phyloP scores from a whole-genome alignment of 805 yeast species.

The Clavispora carvajalis region DNA sequence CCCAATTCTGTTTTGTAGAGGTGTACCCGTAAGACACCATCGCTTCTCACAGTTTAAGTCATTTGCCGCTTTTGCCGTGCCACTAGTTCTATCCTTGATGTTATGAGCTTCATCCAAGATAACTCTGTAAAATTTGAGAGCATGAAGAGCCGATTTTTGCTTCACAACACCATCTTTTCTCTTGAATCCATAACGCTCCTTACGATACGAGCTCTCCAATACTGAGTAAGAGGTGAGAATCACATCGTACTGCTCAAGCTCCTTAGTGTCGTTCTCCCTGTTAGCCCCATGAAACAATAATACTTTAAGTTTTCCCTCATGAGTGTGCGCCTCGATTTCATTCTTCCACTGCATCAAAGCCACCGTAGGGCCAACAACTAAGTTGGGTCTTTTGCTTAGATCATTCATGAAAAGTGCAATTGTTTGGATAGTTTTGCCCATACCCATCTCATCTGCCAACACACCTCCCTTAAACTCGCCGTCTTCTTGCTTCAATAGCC shows the following conservation, averaged over 20 bases:
- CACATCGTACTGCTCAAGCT: conserved; percentile 64
- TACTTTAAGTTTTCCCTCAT: conserved; percentile 57
- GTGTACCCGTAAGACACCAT: conserved; percentile 95
- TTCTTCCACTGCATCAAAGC: conserved; percentile 97
- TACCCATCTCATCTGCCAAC: conserved; percentile 98
- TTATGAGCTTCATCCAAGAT: conserved; percentile 96
- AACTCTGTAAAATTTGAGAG: conserved; percentile 73
- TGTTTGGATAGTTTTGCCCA: conserved; percentile 98
- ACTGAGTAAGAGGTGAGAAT: conserved; percentile 91
- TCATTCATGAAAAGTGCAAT: conserved; percentile 81
- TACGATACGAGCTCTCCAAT: conserved; percentile 78
- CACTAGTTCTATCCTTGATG: conserved; percentile 89
- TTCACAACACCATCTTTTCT: conserved; percentile 66
- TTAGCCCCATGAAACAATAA: conserved; percentile 83
- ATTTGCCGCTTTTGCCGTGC: conserved; percentile 91
- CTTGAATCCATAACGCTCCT: conserved; percentile 77
- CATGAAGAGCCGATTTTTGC: conserved; percentile 72
- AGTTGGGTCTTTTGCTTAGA: conserved; percentile 59
- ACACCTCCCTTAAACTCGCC: conserved; percentile 82
- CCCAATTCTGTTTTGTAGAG: conserved; percentile 93
- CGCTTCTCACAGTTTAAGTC: conserved; percentile 63
- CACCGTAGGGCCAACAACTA: conserved; percentile 98
- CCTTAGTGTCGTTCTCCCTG: conserved; percentile 53
- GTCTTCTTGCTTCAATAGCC: conserved; percentile 83
- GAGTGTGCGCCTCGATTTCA: conserved; percentile 82